These are phyloP conservation scores for Castanospermum australe DNA, from an alignment of 306 rosid species.

Conservation along the genomic window DNA sequence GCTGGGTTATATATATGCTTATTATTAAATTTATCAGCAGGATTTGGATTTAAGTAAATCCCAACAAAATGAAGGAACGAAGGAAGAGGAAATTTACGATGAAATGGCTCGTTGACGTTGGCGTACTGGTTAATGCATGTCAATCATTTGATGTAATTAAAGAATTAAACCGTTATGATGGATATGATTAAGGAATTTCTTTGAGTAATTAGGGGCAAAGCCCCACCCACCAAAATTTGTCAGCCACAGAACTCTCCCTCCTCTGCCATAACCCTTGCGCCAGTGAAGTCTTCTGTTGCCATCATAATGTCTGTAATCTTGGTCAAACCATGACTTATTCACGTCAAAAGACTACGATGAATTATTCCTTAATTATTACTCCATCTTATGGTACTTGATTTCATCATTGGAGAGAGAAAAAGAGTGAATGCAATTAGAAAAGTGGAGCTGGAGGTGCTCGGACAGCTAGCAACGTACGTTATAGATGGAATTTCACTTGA, in stretches of 20 bases:
- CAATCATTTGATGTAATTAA: slow-evolving; percentile 51
- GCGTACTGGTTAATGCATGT: slow-evolving; percentile 31
- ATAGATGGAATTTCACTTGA: background rate
- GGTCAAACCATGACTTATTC: slow-evolving; percentile 26
- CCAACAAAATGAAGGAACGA: too few species aligned
- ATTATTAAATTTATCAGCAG: too few species aligned
- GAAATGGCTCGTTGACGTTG: slow-evolving; percentile 18
- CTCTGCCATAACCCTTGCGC: background rate
- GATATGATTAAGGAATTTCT: slow-evolving; percentile 34
- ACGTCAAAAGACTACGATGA: slow-evolving; percentile 22
- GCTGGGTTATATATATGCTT: too few species aligned
- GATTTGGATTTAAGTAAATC: too few species aligned
- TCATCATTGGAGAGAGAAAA: background rate
- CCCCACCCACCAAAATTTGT: slow-evolving; percentile 52
- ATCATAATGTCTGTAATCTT: slow-evolving; percentile 27
- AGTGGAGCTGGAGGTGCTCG: background rate
- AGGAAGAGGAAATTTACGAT: background rate
- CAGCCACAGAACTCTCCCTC: background rate
- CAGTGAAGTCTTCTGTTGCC: slow-evolving; percentile 24
- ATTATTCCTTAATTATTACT: slow-evolving; percentile 28
- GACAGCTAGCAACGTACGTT: background rate
- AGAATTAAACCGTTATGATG: slow-evolving; percentile 8
- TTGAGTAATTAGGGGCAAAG: slow-evolving; percentile 34
- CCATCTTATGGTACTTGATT: background rate
- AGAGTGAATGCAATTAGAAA: background rate